Evolutionary conservation across 73 alveolate species (phyloP).

Genomic region (Paramecium pentaurelia): DNA sequence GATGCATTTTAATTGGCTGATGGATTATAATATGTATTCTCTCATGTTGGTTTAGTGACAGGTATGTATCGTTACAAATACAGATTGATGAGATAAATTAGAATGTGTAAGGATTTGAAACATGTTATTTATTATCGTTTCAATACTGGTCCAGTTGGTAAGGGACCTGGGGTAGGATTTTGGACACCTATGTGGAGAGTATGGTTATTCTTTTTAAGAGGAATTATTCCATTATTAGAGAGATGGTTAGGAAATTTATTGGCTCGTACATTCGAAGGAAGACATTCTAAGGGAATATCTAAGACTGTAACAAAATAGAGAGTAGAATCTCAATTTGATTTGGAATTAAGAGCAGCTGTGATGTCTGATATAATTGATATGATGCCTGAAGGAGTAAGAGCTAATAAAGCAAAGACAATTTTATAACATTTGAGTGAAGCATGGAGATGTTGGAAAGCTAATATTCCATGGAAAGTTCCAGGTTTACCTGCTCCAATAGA

Average conservation of each 20-base stretch:
- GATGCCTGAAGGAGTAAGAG: conserved; percentile 99
- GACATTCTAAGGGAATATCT: conserved; percentile 98
- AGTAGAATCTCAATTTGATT: conserved; percentile 99
- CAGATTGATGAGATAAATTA: conserved; percentile 98
- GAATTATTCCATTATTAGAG: conserved; percentile 98
- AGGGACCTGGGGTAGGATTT: conserved; percentile 99
- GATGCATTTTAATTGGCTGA: conserved; percentile 99
- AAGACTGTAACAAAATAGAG: conserved; percentile 99
- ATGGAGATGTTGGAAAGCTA: conserved; percentile 99
- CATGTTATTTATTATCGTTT: conserved; percentile 99
- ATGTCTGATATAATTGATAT: conserved; percentile 99
- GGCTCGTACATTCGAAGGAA: conserved; percentile 99
- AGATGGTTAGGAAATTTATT: conserved; percentile 99
- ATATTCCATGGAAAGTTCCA: conserved; percentile 99
- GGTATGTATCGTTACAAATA: conserved; percentile 99
- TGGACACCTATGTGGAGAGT: conserved; percentile 99
- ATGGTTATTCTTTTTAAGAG: conserved; percentile 99
- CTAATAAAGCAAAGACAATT: conserved; percentile 98
- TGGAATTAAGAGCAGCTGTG: conserved; percentile 99
- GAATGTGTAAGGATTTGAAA: conserved; percentile 99
- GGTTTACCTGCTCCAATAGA: conserved; percentile 99
- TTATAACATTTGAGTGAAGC: conserved; percentile 99
- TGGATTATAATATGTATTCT: conserved; percentile 98
- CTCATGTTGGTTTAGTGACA: conserved; percentile 99
- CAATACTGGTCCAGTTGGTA: conserved; percentile 99